Base-by-base conservation (phyloP, 2,329 filamentous ascomycete genomes). In the Hypoxylon sp. region DNA sequence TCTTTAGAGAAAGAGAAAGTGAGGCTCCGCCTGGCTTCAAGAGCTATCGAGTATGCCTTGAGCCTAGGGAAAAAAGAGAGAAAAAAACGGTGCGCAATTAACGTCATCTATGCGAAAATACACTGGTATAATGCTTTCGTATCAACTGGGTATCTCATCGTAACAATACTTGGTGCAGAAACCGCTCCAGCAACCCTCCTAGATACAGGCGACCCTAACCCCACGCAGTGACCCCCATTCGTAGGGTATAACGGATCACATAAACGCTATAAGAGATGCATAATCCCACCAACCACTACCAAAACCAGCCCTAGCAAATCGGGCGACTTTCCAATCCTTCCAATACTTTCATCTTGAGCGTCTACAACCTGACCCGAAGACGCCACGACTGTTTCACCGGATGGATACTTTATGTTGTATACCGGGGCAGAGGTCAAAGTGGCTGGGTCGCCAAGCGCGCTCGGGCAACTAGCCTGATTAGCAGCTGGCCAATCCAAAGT, bases 401-500 rank as follows among this genome's bases (percentile, higher is more conserved):
- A 84, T 33, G 81, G 81, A 71, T 88, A 88, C 72, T 79, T 75
- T 66, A 88, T 83, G 77, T 88, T 86, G 75, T 82, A 82, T 29
- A 88, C 86, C 8, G 82, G 81, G 2, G 77, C 68, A 13, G 74
- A 75, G 1, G 77, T 80, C 63, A 84, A 71, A 2, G 73, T 62
- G 10, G 67, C 71, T 0, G 73, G 75, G 37, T 74, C 68, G 46
- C 85, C 85, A 24, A 87, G 80, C 22, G 74, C 75, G 72, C 82
- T 81, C 24, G 84, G 80, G 79, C 86, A 88, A 26, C 71, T 75
- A 8, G 86, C 80, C 80, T 88, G 86, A 80, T 88, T 88, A 69
- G 77, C 83, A 72, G 72, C 78, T 60, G 74, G 79, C 79, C 74
- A 86, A 76, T 86, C 80, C 33, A 87, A 78, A 9, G 74, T 76